Evolutionary conservation across 495 filamentous ascomycete species (phyloP), one percentile per base, ranked within the genome.

Genomic region (Paragyromitra xinjiangensis): DNA sequence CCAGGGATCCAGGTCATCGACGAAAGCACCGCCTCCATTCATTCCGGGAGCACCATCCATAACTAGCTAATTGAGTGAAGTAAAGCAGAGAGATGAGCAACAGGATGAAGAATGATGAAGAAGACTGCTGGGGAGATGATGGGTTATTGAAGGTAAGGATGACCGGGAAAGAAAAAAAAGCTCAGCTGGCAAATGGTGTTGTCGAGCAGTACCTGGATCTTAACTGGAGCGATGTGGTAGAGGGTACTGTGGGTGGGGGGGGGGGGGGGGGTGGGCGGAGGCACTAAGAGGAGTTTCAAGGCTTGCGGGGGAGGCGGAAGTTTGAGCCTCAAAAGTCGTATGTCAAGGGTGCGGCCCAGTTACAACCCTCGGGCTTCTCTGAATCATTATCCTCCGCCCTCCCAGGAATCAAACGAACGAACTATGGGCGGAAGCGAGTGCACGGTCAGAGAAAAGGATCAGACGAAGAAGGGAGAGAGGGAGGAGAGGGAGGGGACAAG

Each of bases 321-420:
- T 79, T 34, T 79, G 77, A 79, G 77, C 77, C 77, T 79, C 77
- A 79, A 67, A 61, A 62, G 48, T 79, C 75, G 75, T 72, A 65
- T 26, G 58, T 79, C 75, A 78, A 77, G 66, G 77, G 75, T 78
- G 51, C 74, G 61, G 77, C 77, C 77, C 77, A 71, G 56, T 72
- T 79, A 78, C 77, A 71, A 78, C 66, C 55, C 74, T 78, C 56
- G 40, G 76, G 59, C 73, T 78, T 50, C 64, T 79, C 75, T 79
- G 75, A 77, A 77, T 79, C 77, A 79, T 78, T 78, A 78, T 78
- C 77, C 75, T 72, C 77, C 66, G 77, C 74, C 74, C 74, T 79
- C 69, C 61, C 68, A 73, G 73, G 68, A 77, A 65, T 77, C 73
- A 72, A 77, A 77, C 59, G 73, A 75, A 71, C 65, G 59, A 73